phyloP scores from a whole-genome alignment of 768 basidiomycete genomes.

The Hygrocybe coccinea region DNA sequence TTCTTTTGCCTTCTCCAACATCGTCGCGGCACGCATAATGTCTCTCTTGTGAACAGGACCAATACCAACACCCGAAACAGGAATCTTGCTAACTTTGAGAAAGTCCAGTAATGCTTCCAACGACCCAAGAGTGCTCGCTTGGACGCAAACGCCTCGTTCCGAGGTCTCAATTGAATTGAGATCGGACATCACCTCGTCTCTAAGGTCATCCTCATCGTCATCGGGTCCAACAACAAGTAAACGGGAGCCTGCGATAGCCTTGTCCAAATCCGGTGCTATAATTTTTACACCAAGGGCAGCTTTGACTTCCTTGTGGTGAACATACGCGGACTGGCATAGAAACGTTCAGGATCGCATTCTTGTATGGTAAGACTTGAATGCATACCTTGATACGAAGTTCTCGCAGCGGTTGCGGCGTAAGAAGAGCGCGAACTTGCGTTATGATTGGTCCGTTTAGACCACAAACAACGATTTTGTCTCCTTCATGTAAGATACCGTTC shows the following conservation, averaged over 20 bases:
- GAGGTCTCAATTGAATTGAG: slow-evolving; percentile 91
- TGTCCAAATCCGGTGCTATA: slow-evolving; percentile 90
- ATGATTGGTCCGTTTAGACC: slow-evolving; percentile 97
- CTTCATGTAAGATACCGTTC: slow-evolving; percentile 87
- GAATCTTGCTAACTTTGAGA: slow-evolving; percentile 91
- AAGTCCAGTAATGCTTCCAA: slow-evolving; percentile 96
- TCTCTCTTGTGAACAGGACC: slow-evolving; percentile 96
- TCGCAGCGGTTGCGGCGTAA: slow-evolving; percentile 94
- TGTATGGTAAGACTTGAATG: not conserved
- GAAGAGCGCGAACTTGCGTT: slow-evolving; percentile 86
- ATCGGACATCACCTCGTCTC: slow-evolving; percentile 96
- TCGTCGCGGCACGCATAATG: slow-evolving; percentile 84
- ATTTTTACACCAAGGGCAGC: slow-evolving; percentile 97
- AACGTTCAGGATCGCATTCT: slow-evolving; percentile 1
- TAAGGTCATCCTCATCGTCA: slow-evolving; percentile 92
- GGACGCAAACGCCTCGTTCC: slow-evolving; percentile 95
- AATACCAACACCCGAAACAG: slow-evolving; percentile 95
- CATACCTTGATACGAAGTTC: slow-evolving; percentile 91
- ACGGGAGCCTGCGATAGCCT: slow-evolving; percentile 95
- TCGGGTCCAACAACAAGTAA: slow-evolving; percentile 90
- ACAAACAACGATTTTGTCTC: slow-evolving; percentile 92
- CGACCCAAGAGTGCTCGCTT: slow-evolving; percentile 94
- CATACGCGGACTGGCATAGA: slow-evolving; percentile 73
- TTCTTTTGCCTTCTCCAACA: slow-evolving; percentile 95
- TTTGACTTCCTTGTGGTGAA: slow-evolving; percentile 96